Evolutionary conservation across 306 rosid genomes (phyloP).

Genomic region (Cucurbita maxima): DNA sequence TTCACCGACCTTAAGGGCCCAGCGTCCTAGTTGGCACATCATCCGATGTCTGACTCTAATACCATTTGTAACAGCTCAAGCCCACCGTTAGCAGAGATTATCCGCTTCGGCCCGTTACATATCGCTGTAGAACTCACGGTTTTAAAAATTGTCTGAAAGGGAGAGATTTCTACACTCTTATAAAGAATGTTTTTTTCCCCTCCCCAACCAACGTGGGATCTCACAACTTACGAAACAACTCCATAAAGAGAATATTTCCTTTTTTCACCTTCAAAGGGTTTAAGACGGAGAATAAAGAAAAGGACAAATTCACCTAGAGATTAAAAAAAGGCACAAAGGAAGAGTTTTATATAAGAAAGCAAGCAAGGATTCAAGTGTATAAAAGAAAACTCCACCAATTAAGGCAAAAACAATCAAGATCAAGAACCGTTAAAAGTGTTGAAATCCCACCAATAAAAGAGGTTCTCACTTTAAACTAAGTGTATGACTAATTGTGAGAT

Average conservation of each 20-base stretch:
- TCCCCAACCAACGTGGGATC: no score
- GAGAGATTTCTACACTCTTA: no score
- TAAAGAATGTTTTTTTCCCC: no score
- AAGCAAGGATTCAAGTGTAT: neutral
- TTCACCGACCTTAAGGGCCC: no score
- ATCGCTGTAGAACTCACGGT: no score
- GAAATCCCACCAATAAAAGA: conserved; percentile 29
- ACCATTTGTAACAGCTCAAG: no score
- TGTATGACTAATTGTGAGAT: neutral
- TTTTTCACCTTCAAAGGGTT: neutral
- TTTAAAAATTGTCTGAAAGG: no score
- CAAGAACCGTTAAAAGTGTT: conserved; percentile 1
- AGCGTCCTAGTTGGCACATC: no score
- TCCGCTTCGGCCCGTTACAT: no score
- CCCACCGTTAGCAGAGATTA: no score
- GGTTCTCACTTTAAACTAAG: conserved; percentile 3
- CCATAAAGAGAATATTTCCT: neutral
- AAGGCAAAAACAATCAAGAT: conserved; percentile 1
- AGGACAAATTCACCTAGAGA: neutral
- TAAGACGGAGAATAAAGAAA: neutral
- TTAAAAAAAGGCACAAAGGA: neutral
- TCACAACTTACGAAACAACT: neutral
- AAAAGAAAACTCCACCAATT: conserved; percentile 6
- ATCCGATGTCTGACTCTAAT: no score
- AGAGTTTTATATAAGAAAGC: neutral